Evolutionary conservation across 2,329 filamentous ascomycete species (phyloP).

Genomic region (Juglanconis oblonga): DNA sequence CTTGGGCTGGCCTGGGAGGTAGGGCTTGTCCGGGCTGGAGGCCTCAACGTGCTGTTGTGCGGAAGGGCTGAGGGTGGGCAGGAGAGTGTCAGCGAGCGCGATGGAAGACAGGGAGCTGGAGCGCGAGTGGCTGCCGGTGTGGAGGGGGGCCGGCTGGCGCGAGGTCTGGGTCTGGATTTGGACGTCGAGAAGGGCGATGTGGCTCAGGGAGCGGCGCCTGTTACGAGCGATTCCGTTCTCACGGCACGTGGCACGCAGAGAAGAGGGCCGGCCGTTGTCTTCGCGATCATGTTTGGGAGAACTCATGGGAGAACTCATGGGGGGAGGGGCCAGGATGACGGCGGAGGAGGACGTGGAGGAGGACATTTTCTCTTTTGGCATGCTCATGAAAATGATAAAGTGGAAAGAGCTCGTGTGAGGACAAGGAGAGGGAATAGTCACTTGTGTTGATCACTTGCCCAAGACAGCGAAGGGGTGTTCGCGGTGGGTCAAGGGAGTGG

Average conservation of each 20-base stretch:
- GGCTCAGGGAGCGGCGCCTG: conserved; percentile 15
- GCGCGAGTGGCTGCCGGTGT: background rate
- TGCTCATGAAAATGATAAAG: background rate
- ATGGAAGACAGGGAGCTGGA: conserved; percentile 1
- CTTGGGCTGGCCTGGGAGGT: conserved; percentile 47
- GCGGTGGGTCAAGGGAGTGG: background rate
- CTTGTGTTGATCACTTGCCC: conserved; percentile 1
- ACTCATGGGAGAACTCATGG: background rate
- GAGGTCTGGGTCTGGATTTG: conserved; percentile 7
- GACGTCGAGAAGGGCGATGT: conserved; percentile 16
- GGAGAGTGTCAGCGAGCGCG: conserved; percentile 20
- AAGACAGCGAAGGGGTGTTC: background rate
- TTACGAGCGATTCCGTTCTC: conserved; percentile 11
- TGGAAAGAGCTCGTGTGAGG: background rate
- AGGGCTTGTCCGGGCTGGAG: conserved; percentile 27
- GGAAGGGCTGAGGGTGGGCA: conserved; percentile 28
- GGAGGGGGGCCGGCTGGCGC: background rate
- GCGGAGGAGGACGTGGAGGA: conserved; percentile 7
- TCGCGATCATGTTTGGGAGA: background rate
- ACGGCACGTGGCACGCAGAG: conserved; percentile 4
- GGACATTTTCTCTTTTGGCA: background rate
- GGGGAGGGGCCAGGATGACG: conserved; percentile 1
- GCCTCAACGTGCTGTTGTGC: conserved; percentile 23
- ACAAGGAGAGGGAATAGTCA: background rate
- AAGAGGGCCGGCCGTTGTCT: background rate